A percentile compares a stretch with the other conserved stretches of the same genome.
Conservation (phyloP, 768 basidiomycete species). For the Suillus americanus region DNA sequence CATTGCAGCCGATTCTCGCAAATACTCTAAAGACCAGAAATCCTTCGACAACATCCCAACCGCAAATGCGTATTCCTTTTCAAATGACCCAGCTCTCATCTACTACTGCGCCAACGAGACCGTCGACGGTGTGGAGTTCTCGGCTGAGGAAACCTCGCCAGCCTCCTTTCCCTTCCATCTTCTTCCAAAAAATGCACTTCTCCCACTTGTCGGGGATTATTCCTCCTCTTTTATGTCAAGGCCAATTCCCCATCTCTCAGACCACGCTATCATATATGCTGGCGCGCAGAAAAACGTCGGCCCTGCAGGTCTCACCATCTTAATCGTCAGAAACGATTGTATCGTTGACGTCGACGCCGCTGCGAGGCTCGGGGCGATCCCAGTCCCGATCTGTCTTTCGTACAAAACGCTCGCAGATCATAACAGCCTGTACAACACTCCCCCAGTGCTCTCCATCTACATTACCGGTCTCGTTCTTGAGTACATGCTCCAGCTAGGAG, state of each 20-base stretch:
- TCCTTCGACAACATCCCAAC: slow-evolving; percentile 80
- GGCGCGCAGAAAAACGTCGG: slow-evolving; percentile 99
- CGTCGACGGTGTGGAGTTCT: slow-evolving; percentile 91
- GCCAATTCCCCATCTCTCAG: slow-evolving; percentile 82
- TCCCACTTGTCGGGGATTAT: slow-evolving; percentile 92
- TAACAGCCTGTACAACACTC: slow-evolving; percentile 88
- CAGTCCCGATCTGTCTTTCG: slow-evolving; percentile 75
- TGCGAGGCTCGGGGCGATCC: slow-evolving; percentile 64
- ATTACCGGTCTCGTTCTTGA: slow-evolving; percentile 83
- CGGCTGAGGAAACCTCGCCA: slow-evolving; percentile 49
- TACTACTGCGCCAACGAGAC: slow-evolving; percentile 99
- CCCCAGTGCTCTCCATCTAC: slow-evolving; percentile 89
- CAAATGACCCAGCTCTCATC: slow-evolving; percentile 79
- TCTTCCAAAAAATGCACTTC: slow-evolving; percentile 53
- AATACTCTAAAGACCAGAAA: slow-evolving; percentile 61
- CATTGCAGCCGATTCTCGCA: slow-evolving; percentile 70
- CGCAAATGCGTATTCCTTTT: slow-evolving; percentile 72
- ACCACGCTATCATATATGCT: slow-evolving; percentile 93
- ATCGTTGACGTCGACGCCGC: slow-evolving; percentile 87
- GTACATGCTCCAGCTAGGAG: slow-evolving; percentile 64
- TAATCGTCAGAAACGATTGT: slow-evolving; percentile 94
- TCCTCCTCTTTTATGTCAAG: slow-evolving; percentile 97
- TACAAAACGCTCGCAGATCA: slow-evolving; percentile 83
- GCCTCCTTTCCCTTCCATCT: slow-evolving; percentile 82
- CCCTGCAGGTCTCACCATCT: slow-evolving; percentile 88